Evolutionary conservation across 1,284 basidiomycete genomes (phyloP).

Genomic region (Ceratobasidium theobromae): DNA sequence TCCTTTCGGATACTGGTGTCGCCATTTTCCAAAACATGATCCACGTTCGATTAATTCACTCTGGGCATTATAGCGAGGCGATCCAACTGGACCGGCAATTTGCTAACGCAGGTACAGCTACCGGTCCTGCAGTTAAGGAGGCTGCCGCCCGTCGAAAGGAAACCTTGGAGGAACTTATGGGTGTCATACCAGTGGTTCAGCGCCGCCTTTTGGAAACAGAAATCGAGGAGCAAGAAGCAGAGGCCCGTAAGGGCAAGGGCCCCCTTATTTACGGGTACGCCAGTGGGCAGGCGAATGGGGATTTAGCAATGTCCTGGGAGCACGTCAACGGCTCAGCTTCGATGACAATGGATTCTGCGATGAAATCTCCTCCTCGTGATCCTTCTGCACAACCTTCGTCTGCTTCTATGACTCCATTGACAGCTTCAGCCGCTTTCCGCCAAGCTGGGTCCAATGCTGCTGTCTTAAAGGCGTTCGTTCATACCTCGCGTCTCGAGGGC

Average conservation of each 20-base stretch:
- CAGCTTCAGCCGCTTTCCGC: slow-evolving; percentile 36
- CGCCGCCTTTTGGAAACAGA: slow-evolving; percentile 55
- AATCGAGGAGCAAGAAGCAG: slow-evolving; percentile 44
- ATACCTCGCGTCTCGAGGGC: slow-evolving; percentile 33
- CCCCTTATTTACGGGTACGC: slow-evolving; percentile 34
- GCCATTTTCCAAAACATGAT: slow-evolving; percentile 76
- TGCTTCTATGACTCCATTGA: slow-evolving; percentile 31
- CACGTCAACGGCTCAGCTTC: slow-evolving; percentile 41
- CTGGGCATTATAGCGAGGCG: slow-evolving; percentile 68
- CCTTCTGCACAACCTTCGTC: slow-evolving; percentile 20
- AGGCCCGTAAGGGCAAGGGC: slow-evolving; percentile 37
- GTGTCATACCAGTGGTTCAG: slow-evolving; percentile 60
- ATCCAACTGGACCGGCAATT: slow-evolving; percentile 74
- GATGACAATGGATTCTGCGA: slow-evolving; percentile 34
- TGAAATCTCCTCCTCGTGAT: slow-evolving; percentile 19
- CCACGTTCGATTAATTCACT: slow-evolving; percentile 74
- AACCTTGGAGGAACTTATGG: slow-evolving; percentile 68
- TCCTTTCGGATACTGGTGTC: slow-evolving; percentile 52
- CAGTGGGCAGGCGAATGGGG: slow-evolving; percentile 36
- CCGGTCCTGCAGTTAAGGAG: slow-evolving; percentile 39
- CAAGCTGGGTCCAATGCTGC: slow-evolving; percentile 34
- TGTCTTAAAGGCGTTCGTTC: slow-evolving; percentile 35
- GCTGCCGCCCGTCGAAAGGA: slow-evolving; percentile 55
- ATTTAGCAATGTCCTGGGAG: slow-evolving; percentile 57
- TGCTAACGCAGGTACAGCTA: slow-evolving; percentile 40